phyloP scores from a whole-genome alignment of 495 filamentous ascomycete genomes.

The Talaromyces trachyspermus region DNA sequence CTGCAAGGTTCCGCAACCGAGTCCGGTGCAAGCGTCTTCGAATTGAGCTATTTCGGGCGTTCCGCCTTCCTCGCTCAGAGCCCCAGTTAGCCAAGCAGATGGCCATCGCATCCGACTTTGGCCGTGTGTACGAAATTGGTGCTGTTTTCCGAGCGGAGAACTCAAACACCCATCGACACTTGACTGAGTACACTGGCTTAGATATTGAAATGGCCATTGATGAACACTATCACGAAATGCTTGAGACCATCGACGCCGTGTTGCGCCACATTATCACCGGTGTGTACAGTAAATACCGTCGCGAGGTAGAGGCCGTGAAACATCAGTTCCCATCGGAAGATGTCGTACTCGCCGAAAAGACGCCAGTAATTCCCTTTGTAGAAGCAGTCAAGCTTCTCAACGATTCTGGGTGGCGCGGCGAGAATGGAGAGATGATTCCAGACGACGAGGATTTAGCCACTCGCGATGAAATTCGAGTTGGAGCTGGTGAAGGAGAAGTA shows the following conservation, averaged over 20 bases:
- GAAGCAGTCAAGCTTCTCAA: conserved; percentile 76
- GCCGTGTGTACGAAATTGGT: conserved; percentile 81
- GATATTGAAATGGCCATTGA: conserved; percentile 96
- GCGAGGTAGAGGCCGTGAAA: conserved; percentile 63
- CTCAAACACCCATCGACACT: conserved; percentile 85
- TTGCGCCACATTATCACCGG: conserved; percentile 79
- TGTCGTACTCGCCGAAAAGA: conserved; percentile 72
- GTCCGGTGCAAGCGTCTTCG: conserved; percentile 86
- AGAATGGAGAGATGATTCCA: conserved; percentile 61
- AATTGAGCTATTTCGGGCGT: conserved; percentile 76
- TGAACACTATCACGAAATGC: conserved; percentile 79
- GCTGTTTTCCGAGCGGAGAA: conserved; percentile 93
- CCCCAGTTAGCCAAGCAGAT: conserved; percentile 95
- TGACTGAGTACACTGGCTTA: conserved; percentile 93
- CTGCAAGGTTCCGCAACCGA: conserved; percentile 84
- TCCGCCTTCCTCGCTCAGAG: conserved; percentile 81
- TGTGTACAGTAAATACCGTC: conserved; percentile 53
- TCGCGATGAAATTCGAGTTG: conserved; percentile 79
- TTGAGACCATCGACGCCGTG: conserved; percentile 64
- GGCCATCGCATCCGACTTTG: conserved; percentile 81
- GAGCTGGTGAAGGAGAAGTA: conserved; percentile 78
- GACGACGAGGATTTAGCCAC: conserved; percentile 75
- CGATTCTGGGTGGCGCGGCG: conserved; percentile 70
- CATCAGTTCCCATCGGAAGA: conserved; percentile 59
- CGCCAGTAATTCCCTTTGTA: conserved; percentile 70